phyloP scores from a whole-genome alignment of 163 green algal genomes.

The Scenedesmus sp. region DNA sequence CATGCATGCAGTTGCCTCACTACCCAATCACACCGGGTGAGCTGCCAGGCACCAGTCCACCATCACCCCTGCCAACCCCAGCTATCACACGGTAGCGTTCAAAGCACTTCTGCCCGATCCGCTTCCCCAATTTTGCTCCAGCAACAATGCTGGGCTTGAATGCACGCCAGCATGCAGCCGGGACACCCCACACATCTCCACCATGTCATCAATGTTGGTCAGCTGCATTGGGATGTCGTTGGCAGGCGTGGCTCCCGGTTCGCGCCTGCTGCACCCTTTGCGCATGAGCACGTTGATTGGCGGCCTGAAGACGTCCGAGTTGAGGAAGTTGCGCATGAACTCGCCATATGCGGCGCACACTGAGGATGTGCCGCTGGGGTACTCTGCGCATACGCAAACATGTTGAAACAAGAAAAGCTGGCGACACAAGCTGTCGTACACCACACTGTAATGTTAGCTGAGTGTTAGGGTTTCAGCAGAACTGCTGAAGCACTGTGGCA shows the following conservation, averaged over 20 bases:
- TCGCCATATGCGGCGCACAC: neutral
- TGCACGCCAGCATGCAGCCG: slow-evolving; percentile 19
- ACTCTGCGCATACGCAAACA: neutral
- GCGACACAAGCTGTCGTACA: neutral
- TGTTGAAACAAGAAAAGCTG: neutral
- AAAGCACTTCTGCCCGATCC: slow-evolving; percentile 14
- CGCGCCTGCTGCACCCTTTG: slow-evolving; percentile 26
- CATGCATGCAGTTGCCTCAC: neutral
- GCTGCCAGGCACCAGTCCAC: neutral
- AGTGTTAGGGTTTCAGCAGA: too few relatives aligned
- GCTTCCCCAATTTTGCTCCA: neutral
- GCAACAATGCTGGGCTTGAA: neutral
- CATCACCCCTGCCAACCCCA: neutral
- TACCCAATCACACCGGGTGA: neutral
- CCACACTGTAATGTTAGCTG: neutral
- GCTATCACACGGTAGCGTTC: neutral
- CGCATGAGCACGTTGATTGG: neutral
- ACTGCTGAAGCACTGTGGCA: too few relatives aligned
- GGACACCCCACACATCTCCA: neutral
- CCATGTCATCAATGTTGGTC: neutral
- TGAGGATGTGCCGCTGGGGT: neutral
- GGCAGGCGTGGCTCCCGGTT: neutral
- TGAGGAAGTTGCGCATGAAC: slow-evolving; percentile 10
- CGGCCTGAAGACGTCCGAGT: neutral
- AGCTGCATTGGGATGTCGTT: neutral